Evolutionary conservation across 805 yeast genomes (phyloP), one percentile per base, ranked within the genome.

Genomic region (Kregervanrija fluxuum): DNA sequence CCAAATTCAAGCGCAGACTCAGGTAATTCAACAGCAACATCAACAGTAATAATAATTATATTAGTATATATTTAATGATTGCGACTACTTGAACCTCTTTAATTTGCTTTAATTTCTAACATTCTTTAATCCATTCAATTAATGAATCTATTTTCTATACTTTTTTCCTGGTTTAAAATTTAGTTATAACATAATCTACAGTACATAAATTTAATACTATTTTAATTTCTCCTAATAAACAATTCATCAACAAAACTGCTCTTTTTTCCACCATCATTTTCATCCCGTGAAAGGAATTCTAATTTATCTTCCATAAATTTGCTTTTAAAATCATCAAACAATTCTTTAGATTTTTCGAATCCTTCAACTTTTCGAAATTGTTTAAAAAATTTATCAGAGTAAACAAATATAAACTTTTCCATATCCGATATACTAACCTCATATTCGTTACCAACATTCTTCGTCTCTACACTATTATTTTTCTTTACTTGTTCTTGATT

Each of bases 301-400:
- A 59, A 48, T 38, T 61, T 62, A 41, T 64, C 68, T 35, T 61
- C 60, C 59, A 63, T 56, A 45, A 64, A 64, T 38, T 54, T 55
- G 15, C 51, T 46, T 42, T 61, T 62, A 48, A 63, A 60, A 15
- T 46, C 43, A 30, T 64, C 59, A 40, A 64, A 62, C 2, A 61
- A 32, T 31, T 52, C 56, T 30, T 50, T 55, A 1, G 66, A 57
- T 47, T 59, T 52, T n/a, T 48, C 44, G 40, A 63, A 63, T 8
- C 16, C 13, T 6, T 14, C 15, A 6, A 51, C 53, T 17, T 35
- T 44, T 33, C 51, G 49, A 45, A 55, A 54, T 30, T 59, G 58
- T 35, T 48, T 53, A 43, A 64, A 63, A 45, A 64, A 64, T 22
- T 56, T 47, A 35, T 61, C 65, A 6, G 63, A 57, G 48, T 60